Percentiles rank a stretch among this genome's conserved stretches.
Conservation (phyloP, 106 monocot genomes). For the Apostasia ramifera region DNA sequence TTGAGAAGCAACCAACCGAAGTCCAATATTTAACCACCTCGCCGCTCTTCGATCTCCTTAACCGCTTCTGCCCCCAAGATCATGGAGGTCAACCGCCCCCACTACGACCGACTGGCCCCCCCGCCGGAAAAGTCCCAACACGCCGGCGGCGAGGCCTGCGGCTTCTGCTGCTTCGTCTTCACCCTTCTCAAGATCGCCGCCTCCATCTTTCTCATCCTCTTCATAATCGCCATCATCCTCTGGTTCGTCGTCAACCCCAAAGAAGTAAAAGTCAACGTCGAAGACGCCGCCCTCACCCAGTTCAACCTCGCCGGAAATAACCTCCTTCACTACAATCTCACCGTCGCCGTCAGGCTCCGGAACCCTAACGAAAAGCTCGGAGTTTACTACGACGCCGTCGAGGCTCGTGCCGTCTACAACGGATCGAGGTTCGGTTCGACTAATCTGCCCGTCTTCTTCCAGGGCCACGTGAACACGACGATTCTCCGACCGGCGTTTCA, state of each 20-base stretch:
- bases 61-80: too few relatives aligned
- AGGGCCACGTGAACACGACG: constrained; percentile 47
- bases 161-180: constrained; percentile 16
- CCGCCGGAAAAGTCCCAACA: constrained; percentile 10
- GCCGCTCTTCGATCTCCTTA: too few relatives aligned
- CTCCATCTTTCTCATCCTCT: constrained; percentile 25
- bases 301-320: constrained; percentile 34
- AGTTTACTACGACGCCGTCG: constrained; percentile 59
- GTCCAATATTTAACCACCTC: too few relatives aligned
- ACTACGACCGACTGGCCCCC: constrained; percentile 35
- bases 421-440: constrained; percentile 29
- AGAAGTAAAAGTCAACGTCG: constrained; percentile 31
- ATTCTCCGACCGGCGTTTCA: constrained; percentile 19
- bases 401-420: constrained; percentile 38
- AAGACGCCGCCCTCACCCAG: constrained; percentile 33
- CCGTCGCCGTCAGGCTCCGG: constrained; percentile 37
- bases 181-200: constrained; percentile 17
- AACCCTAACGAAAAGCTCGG: constrained; percentile 66
- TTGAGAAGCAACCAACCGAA: too few relatives aligned
- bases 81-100: constrained; percentile 21
- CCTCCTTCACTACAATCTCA: constrained; percentile 50
- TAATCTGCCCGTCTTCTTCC: constrained; percentile 40
- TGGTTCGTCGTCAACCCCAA: constrained; percentile 57
- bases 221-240: constrained; percentile 38
- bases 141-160: constrained; percentile 7